phyloP scores from a whole-genome alignment of 2,329 filamentous ascomycete species.

The Nakataea oryzae region DNA sequence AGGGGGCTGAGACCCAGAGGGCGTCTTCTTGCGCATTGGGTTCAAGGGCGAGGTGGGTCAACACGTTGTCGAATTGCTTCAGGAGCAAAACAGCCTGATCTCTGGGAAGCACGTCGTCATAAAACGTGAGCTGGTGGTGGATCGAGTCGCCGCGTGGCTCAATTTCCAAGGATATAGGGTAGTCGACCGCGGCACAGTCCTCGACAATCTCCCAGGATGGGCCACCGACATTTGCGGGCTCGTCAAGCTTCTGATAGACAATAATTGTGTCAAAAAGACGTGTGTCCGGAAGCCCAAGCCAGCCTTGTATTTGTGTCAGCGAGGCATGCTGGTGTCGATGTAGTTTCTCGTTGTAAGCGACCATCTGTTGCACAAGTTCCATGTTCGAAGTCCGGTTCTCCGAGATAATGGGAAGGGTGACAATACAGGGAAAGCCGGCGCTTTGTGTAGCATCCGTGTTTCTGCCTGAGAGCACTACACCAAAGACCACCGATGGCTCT shows the following conservation, averaged over 20 bases:
- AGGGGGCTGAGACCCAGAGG: constrained; percentile 18
- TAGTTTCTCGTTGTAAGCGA: constrained; percentile 52
- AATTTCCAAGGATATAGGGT: constrained; percentile 71
- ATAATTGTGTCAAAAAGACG: constrained; percentile 77
- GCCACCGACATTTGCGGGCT: neutral
- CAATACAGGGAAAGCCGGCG: constrained; percentile 67
- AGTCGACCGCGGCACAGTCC: constrained; percentile 65
- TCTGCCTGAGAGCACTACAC: constrained; percentile 69
- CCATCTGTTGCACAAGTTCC: constrained; percentile 50
- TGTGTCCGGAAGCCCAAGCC: constrained; percentile 54
- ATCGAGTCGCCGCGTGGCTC: constrained; percentile 45
- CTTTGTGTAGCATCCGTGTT: constrained; percentile 46
- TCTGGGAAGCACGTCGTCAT: constrained; percentile 51
- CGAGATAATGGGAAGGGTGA: constrained; percentile 66
- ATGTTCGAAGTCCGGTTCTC: constrained; percentile 40
- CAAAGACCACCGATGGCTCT: constrained; percentile 65
- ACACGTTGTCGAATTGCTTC: constrained; percentile 57
- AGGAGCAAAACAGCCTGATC: constrained; percentile 60
- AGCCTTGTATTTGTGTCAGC: constrained; percentile 61
- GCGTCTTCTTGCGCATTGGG: constrained; percentile 29
- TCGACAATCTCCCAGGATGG: constrained; percentile 46
- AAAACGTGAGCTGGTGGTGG: constrained; percentile 55
- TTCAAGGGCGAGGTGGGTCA: constrained; percentile 47
- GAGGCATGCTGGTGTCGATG: constrained; percentile 64
- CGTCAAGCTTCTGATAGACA: constrained; percentile 60